A percentile compares a stretch with the other conserved stretches of the same genome.
Evolutionary conservation across 495 filamentous ascomycete genomes (phyloP).

Genomic region (Margaritispora aquatica): DNA sequence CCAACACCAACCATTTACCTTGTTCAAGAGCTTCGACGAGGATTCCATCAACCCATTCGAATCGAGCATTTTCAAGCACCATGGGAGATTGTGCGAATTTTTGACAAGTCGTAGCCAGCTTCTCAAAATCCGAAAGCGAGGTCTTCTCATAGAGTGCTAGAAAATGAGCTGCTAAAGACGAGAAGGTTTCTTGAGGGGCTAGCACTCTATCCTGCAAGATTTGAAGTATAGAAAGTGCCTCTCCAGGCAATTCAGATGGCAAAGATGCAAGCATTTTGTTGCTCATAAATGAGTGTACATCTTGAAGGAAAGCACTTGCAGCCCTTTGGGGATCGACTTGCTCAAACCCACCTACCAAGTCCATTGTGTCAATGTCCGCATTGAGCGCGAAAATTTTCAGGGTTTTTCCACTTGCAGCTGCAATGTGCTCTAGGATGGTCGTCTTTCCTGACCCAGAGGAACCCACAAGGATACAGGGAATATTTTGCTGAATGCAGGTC

Average conservation of each 20-base stretch:
- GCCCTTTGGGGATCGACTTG: constrained; percentile 78
- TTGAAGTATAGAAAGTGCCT: constrained; percentile 37
- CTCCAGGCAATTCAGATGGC: constrained; percentile 34
- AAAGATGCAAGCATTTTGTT: constrained; percentile 44
- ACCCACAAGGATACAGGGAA: constrained; percentile 86
- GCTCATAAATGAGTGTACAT: constrained; percentile 49
- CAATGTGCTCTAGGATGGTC: constrained; percentile 68
- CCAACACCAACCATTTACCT: constrained; percentile 88
- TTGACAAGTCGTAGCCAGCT: constrained; percentile 18
- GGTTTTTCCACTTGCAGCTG: constrained; percentile 63
- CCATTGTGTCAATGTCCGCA: constrained; percentile 91
- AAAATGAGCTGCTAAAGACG: constrained; percentile 4
- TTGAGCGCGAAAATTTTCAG: constrained; percentile 79
- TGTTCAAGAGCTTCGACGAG: constrained; percentile 80
- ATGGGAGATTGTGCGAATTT: constrained; percentile 36
- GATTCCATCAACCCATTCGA: constrained; percentile 94
- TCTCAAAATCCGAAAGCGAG: constrained; percentile 10
- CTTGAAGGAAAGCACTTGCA: constrained; percentile 45
- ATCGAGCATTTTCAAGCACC: constrained; percentile 61
- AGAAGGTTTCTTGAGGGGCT: constrained; percentile 22
- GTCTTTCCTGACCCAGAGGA: constrained; percentile 85
- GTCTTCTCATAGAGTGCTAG: constrained; percentile 8
- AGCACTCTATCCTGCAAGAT: constrained; percentile 24
- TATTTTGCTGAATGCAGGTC: constrained; percentile 75
- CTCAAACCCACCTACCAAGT: constrained; percentile 93